Evolutionary conservation across 495 filamentous ascomycete species (phyloP).

Genomic region (Terfezia boudieri): DNA sequence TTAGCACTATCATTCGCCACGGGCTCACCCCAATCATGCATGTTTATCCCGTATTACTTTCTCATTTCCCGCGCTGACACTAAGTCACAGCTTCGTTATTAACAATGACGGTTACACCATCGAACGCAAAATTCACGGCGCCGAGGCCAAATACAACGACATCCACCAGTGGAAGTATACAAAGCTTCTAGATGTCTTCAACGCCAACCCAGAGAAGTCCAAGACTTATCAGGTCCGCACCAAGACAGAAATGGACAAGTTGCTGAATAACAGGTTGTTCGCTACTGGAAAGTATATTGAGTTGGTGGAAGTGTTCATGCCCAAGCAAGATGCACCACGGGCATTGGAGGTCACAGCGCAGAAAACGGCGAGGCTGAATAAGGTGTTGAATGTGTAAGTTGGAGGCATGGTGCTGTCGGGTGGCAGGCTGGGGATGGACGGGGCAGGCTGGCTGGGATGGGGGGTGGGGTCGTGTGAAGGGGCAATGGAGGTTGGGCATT

Average conservation of each 20-base stretch:
- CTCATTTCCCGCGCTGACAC: not conserved
- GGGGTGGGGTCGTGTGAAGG: no score
- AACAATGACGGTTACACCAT: constrained; percentile 61
- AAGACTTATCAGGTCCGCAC: constrained; percentile 50
- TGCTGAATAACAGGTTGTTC: constrained; percentile 49
- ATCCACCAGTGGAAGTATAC: constrained; percentile 51
- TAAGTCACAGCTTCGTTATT: constrained; percentile 37
- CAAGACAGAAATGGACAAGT: constrained; percentile 39
- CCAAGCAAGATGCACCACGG: constrained; percentile 53
- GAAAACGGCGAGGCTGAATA: constrained; percentile 37
- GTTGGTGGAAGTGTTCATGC: constrained; percentile 76
- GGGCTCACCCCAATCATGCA: constrained; percentile 59
- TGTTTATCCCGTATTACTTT: constrained; percentile 10
- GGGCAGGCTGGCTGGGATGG: no score
- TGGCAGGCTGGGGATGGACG: no score
- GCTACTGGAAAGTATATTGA: constrained; percentile 27
- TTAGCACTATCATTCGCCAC: constrained; percentile 67
- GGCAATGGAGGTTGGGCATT: no score
- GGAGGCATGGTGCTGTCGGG: no score
- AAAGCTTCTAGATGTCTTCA: constrained; percentile 44
- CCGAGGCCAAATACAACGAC: constrained; percentile 62
- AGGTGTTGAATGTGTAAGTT: no score
- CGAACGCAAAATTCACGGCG: constrained; percentile 53
- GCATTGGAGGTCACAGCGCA: constrained; percentile 46
- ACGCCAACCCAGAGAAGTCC: constrained; percentile 32